These are phyloP conservation scores for Scopulariopsis brevicaulis DNA, from an alignment of 2,329 filamentous ascomycete genomes.

Conservation along the genomic window DNA sequence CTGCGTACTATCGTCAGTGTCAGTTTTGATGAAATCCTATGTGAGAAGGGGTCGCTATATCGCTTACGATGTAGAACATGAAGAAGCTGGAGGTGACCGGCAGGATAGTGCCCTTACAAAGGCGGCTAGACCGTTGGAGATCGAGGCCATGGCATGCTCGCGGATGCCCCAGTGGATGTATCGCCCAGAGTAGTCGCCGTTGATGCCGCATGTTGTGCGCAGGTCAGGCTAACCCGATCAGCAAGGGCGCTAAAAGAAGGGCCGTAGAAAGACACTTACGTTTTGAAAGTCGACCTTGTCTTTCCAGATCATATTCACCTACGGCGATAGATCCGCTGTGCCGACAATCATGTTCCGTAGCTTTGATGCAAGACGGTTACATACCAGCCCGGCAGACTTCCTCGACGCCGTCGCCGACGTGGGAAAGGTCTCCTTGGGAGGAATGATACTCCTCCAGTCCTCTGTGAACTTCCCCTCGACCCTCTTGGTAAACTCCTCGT, in stretches of 20 bases:
- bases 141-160: constrained; percentile 85
- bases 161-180: constrained; percentile 90
- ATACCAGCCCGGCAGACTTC: constrained; percentile 91
- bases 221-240: neutral
- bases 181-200: constrained; percentile 83
- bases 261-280: constrained; percentile 16
- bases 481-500: constrained; percentile 72
- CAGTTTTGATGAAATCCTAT: neutral
- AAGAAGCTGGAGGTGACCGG: constrained; percentile 95
- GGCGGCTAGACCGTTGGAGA: constrained; percentile 89
- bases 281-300: constrained; percentile 95
- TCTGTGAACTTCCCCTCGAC: constrained; percentile 75
- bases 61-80: constrained; percentile 73
- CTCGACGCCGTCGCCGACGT: constrained; percentile 66
- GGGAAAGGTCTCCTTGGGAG: constrained; percentile 80
- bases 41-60: neutral
- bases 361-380: constrained; percentile 72
- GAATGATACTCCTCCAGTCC: constrained; percentile 91
- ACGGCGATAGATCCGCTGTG: constrained; percentile 94
- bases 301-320: constrained; percentile 99
- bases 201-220: constrained; percentile 47
- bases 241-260: neutral
- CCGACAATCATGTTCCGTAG: constrained; percentile 90
- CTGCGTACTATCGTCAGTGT: constrained; percentile 50
- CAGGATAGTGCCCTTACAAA: constrained; percentile 81